Evolutionary conservation across 768 basidiomycete genomes (phyloP).

Genomic region (Phanerochaete sordida): DNA sequence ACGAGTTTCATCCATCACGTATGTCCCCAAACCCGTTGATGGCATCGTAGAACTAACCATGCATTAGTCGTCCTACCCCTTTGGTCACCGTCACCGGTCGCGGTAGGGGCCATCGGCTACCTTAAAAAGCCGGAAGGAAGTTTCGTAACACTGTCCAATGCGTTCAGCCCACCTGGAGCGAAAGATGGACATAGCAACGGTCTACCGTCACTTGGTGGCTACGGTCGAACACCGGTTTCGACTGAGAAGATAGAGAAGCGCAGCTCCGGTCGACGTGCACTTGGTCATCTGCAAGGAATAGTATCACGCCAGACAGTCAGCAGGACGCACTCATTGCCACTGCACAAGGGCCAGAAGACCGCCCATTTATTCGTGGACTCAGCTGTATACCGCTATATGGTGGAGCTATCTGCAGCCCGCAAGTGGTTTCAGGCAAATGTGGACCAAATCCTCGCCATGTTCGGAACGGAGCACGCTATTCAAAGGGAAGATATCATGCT

Average conservation of each 20-base stretch:
- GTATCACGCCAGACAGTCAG: conserved; percentile 36
- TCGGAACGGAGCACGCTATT: conserved; percentile 34
- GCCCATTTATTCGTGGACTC: conserved; percentile 70
- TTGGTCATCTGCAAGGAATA: conserved; percentile 50
- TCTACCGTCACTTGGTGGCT: conserved; percentile 61
- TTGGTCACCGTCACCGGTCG: conserved; percentile 63
- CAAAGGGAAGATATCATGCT: conserved; percentile 33
- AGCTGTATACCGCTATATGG: conserved; percentile 67
- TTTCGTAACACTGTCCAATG: conserved; percentile 73
- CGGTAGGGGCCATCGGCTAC: conserved; percentile 75
- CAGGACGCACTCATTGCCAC: conserved; percentile 54
- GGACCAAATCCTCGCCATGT: conserved; percentile 57
- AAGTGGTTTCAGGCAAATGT: conserved; percentile 74
- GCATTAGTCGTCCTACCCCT: conserved; percentile 44
- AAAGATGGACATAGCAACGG: conserved; percentile 37
- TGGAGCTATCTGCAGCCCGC: conserved; percentile 56
- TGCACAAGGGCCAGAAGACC: conserved; percentile 60
- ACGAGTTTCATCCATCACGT: conserved; percentile 70
- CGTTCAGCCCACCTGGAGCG: conserved; percentile 50
- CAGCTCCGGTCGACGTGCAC: conserved; percentile 52
- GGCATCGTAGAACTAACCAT: not conserved
- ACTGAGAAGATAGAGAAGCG: conserved; percentile 47
- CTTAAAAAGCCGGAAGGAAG: conserved; percentile 58
- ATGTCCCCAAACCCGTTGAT: conserved; percentile 19
- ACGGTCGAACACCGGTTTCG: conserved; percentile 49